A percentile compares a stretch with the other conserved stretches of the same genome.
Evolutionary conservation across 371 early-diverging fungal species (phyloP).

Genomic region (Batkoa obscura): DNA sequence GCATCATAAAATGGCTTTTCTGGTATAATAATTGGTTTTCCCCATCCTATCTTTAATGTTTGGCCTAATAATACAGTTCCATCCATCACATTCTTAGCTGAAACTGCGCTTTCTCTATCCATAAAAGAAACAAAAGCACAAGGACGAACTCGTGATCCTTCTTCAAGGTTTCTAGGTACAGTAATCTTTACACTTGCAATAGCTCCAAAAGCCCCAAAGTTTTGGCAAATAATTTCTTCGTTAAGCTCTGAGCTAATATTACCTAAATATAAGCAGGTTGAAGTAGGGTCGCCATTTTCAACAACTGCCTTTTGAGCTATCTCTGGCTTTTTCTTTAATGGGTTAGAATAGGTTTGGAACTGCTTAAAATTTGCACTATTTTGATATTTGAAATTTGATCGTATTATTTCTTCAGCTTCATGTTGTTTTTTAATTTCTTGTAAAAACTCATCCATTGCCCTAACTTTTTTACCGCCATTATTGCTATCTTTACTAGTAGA

Average conservation of each 20-base stretch:
- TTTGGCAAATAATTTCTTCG: conserved; percentile 47
- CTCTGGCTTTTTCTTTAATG: no score
- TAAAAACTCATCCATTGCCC: background rate
- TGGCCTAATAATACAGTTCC: conserved; percentile 44
- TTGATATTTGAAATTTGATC: conserved; percentile 22
- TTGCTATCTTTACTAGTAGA: no score
- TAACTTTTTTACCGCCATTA: background rate
- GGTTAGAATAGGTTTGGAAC: no score
- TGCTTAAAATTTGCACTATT: no score
- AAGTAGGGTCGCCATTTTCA: conserved; percentile 49
- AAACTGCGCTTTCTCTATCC: conserved; percentile 49
- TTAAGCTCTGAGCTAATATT: conserved; percentile 54
- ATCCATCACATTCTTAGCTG: conserved; percentile 51
- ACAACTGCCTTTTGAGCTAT: background rate
- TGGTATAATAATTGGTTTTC: conserved; percentile 69
- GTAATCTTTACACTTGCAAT: conserved; percentile 88
- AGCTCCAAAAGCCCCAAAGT: conserved; percentile 67
- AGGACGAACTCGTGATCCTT: conserved; percentile 46
- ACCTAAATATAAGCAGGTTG: conserved; percentile 79
- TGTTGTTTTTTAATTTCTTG: background rate
- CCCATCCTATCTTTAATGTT: conserved; percentile 66
- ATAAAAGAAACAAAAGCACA: conserved; percentile 86
- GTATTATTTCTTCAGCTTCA: background rate
- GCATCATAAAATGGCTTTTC: conserved; percentile 54
- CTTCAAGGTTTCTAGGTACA: conserved; percentile 84